Base-by-base conservation (phyloP, 768 basidiomycete genomes). In the Suillus decipiens region DNA sequence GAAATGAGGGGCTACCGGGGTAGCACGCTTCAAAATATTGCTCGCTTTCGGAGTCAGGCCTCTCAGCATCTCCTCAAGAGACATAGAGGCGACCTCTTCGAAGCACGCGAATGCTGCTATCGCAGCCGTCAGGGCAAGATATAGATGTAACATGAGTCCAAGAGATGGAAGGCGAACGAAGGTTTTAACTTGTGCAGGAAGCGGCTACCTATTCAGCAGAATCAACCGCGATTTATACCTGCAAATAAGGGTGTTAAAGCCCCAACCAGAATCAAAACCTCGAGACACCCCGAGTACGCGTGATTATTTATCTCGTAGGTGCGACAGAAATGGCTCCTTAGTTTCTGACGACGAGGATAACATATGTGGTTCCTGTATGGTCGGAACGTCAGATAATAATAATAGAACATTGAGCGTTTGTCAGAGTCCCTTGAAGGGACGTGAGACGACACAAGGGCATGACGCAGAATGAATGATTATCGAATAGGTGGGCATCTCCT, bases 1-100 rank as follows among this genome's bases (percentile, higher is more conserved):
- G 37, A 78, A 89, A 68, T 82, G 80, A 45, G 87, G 87, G 4
- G 84, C 78, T 28, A 79, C 78, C 0, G 81, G 78, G 7, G 73
- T 71, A 31, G 71, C 74, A 36, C 71, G 68, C 34, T 70, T 62
- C 60, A 62, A n/a, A 8, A 73, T 15, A 42, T 66, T 62, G 50
- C 67, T 72, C 24, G 73, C 70, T 22, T 24, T 1, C 1, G 66
- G 66, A 59, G 64, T 75, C 51, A 73, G 67, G 22, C 28, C 39
- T n/a, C 37, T n/a, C 34, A 75, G 65, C 17, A 66, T 75, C 2
- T 73, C 66, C 19, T 54, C 64, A 19, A 75, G 60, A 7, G 72
- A 68, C 39, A 59, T 41, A 5, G 69, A 72, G 5, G 56, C 10
- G 1, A 63, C 48, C 6, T 47, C 61, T 61, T 54, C 53, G 19